Conservation (phyloP, 2,329 filamentous ascomycete genomes). For the Endothia cerciana region DNA sequence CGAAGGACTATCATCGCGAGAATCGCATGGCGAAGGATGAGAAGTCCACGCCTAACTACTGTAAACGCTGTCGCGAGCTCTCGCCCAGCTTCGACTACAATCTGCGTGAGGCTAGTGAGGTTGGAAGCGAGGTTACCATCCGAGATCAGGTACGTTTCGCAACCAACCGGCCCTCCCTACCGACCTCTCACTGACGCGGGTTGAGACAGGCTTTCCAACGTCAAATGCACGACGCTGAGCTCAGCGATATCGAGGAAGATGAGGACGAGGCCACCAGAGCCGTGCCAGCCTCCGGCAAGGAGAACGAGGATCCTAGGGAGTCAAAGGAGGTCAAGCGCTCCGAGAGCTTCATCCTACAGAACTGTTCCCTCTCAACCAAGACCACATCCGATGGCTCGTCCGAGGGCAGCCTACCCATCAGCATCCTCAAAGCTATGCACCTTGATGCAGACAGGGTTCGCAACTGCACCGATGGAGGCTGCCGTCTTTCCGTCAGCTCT, state of each 20-base stretch:
- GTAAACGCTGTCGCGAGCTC: conserved; percentile 25
- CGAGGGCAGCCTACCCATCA: conserved; percentile 9
- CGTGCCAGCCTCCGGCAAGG: conserved; percentile 19
- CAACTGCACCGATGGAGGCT: conserved; percentile 12
- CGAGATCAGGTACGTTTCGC: conserved; percentile 16
- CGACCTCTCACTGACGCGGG: background rate
- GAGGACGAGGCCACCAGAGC: conserved; percentile 8
- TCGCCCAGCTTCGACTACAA: conserved; percentile 24
- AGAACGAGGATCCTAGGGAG: conserved; percentile 20
- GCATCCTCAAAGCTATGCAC: conserved; percentile 11
- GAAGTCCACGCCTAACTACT: conserved; percentile 25
- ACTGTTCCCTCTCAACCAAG: conserved; percentile 21
- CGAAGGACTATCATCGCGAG: conserved; percentile 25
- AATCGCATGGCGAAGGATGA: conserved; percentile 18
- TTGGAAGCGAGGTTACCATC: conserved; percentile 18
- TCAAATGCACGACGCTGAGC: conserved; percentile 26
- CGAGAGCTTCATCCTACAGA: conserved; percentile 23
- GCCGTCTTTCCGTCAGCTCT: conserved; percentile 13
- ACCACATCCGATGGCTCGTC: conserved; percentile 21
- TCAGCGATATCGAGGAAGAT: conserved; percentile 27
- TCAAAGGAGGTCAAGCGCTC: conserved; percentile 14
- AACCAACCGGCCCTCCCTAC: background rate
- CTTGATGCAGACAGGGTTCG: conserved; percentile 15
- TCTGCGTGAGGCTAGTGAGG: conserved; percentile 27
- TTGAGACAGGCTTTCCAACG: conserved; percentile 24